These are phyloP conservation scores for Annulohypoxylon bovei DNA, from an alignment of 495 filamentous ascomycete species.

Conservation along the genomic window DNA sequence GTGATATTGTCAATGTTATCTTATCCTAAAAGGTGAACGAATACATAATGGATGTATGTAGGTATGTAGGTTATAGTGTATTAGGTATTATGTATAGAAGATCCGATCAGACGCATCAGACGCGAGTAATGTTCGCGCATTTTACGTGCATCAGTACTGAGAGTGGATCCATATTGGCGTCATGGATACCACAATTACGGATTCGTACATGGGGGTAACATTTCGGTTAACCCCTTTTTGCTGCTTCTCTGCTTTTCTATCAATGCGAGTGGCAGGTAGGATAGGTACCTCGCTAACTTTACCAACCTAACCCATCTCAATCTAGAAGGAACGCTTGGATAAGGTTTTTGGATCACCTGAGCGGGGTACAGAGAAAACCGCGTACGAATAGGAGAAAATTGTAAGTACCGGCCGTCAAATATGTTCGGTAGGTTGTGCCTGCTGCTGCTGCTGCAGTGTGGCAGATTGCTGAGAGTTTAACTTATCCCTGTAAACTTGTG, in stretches of 20 bases:
- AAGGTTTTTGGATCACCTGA: conserved; percentile 33
- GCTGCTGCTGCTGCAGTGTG: conserved; percentile 2
- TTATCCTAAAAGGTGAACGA: conserved; percentile 5
- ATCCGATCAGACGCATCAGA: background rate
- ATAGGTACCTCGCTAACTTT: background rate
- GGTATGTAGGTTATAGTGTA: background rate
- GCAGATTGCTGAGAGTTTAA: background rate
- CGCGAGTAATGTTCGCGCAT: background rate
- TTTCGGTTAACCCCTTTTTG: conserved; percentile 37
- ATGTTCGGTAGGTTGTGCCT: conserved; percentile 19
- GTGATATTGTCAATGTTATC: background rate
- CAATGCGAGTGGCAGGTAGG: background rate
- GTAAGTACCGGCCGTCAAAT: conserved; percentile 4
- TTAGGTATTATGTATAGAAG: background rate
- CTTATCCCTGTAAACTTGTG: conserved; percentile 21
- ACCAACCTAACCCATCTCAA: conserved; percentile 2
- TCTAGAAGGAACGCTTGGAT: conserved; percentile 18
- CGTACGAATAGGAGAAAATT: conserved; percentile 5
- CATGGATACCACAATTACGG: too few relatives aligned
- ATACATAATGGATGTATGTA: conserved; percentile 4
- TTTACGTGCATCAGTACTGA: background rate
- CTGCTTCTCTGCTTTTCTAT: conserved; percentile 4
- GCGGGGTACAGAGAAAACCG: conserved; percentile 16
- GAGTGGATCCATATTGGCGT: background rate
- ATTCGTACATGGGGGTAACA: conserved; percentile 23